phyloP scores from a whole-genome alignment of 2,329 filamentous ascomycete genomes.

The Meredithiella fracta region DNA sequence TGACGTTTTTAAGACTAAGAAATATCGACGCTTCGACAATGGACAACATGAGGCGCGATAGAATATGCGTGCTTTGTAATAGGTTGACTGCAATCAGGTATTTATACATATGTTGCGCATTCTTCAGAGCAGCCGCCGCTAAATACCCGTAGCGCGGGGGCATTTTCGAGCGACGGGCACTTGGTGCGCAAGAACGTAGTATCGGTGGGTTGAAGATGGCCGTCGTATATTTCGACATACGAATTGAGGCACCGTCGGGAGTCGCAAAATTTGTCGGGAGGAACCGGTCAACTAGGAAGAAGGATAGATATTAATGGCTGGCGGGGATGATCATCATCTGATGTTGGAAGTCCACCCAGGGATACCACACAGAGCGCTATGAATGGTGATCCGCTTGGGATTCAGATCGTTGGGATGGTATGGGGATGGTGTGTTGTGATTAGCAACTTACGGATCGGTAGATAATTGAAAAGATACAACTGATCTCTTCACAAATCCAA shows the following conservation, averaged over 20 bases:
- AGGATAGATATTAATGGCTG: background rate
- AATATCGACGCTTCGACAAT: slow-evolving; percentile 33
- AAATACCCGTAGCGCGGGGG: slow-evolving; percentile 17
- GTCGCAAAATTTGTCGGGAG: background rate
- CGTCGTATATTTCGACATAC: slow-evolving; percentile 18
- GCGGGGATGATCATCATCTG: background rate
- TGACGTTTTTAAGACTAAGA: slow-evolving; percentile 33
- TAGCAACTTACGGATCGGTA: background rate
- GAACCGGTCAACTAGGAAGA: background rate
- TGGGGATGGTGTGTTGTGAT: background rate
- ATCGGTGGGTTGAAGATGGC: slow-evolving; percentile 19
- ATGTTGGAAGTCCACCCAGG: too few relatives aligned
- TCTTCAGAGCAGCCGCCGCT: background rate
- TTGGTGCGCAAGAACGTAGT: slow-evolving; percentile 17
- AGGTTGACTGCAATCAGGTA: slow-evolving; percentile 40
- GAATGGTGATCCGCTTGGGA: background rate
- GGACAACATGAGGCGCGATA: slow-evolving; percentile 35
- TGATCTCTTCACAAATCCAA: slow-evolving; percentile 1
- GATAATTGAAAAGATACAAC: background rate
- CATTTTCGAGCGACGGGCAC: slow-evolving; percentile 18
- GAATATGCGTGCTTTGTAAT: slow-evolving; percentile 26
- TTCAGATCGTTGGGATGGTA: too few relatives aligned
- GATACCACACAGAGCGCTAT: too few relatives aligned
- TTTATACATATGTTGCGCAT: slow-evolving; percentile 14
- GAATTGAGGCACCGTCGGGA: background rate